Conservation (phyloP, 2,329 filamentous ascomycete genomes). For the Ophiostoma piceae region DNA sequence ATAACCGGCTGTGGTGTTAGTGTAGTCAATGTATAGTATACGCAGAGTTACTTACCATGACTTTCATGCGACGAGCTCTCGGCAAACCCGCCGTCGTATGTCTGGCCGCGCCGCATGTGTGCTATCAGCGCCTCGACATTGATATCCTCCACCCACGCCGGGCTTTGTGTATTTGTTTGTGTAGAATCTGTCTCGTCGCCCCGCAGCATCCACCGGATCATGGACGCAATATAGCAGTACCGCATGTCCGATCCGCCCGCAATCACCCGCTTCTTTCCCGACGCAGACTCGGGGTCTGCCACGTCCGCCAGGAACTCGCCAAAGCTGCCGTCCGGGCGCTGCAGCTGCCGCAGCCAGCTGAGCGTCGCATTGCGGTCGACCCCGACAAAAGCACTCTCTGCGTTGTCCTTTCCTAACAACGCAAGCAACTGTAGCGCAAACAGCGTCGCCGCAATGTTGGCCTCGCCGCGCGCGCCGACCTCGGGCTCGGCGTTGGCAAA, state of each 20-base stretch:
- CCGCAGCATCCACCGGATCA: slow-evolving; percentile 74
- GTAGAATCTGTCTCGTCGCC: slow-evolving; percentile 44
- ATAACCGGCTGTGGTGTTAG: slow-evolving; percentile 64
- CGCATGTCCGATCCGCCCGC: slow-evolving; percentile 78
- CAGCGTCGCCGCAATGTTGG: slow-evolving; percentile 81
- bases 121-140: slow-evolving; percentile 62
- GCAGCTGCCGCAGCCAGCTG: slow-evolving; percentile 67
- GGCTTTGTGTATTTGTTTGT: slow-evolving; percentile 41
- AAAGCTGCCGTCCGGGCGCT: slow-evolving; percentile 83
- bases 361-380: slow-evolving; percentile 65
- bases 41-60: slow-evolving; percentile 54
- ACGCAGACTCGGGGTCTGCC: slow-evolving; percentile 15
- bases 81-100: slow-evolving; percentile 79
- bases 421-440: slow-evolving; percentile 77
- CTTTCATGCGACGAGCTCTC: slow-evolving; percentile 76
- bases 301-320: slow-evolving; percentile 67
- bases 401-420: slow-evolving; percentile 36
- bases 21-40: not conserved
- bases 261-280: slow-evolving; percentile 42
- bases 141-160: slow-evolving; percentile 62
- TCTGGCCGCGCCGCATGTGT: slow-evolving; percentile 61
- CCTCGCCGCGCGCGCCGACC: slow-evolving; percentile 42
- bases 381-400: slow-evolving; percentile 45
- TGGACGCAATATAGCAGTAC: slow-evolving; percentile 79
- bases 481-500: slow-evolving; percentile 41